Evolutionary conservation across 768 basidiomycete species (phyloP).

Genomic region (Boletus sp.): DNA sequence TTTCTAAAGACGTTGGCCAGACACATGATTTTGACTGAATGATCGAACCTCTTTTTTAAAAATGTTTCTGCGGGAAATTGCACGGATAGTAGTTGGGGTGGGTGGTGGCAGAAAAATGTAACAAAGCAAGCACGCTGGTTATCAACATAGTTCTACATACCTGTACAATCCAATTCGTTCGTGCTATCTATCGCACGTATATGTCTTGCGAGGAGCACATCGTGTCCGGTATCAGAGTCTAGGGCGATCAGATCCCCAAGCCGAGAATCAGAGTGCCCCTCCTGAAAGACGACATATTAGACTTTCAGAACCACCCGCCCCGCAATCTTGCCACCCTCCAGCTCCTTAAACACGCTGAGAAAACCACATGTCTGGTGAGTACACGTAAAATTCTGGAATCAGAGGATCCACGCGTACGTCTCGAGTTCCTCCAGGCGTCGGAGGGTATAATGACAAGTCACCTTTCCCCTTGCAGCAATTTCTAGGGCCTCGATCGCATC

Average conservation of each 20-base stretch:
- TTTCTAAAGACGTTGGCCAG: not conserved
- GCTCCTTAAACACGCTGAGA: conserved; percentile 20
- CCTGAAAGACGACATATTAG: conserved; percentile 1
- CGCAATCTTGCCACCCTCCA: conserved; percentile 12
- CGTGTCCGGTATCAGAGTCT: not conserved
- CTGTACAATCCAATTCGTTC: not conserved
- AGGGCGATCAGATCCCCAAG: too few relatives aligned
- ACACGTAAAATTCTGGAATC: not conserved
- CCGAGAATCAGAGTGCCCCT: too few relatives aligned
- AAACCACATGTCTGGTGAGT: not conserved
- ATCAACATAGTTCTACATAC: too few relatives aligned
- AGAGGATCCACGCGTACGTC: conserved; percentile 8
- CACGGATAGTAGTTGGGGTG: too few relatives aligned
- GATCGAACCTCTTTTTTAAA: not conserved
- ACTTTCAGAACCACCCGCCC: conserved; percentile 23
- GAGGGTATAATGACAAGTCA: conserved; percentile 31
- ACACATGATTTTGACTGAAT: not conserved
- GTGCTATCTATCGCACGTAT: not conserved
- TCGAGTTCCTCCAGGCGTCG: conserved; percentile 28
- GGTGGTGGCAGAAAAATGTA: not conserved
- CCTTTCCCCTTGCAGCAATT: conserved; percentile 41
- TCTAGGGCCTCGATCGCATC: conserved; percentile 47
- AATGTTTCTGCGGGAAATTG: not conserved
- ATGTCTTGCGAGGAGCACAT: not conserved
- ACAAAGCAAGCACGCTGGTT: not conserved